Conservation (phyloP, 305 asterid species). For the Caryopteris hybrid region DNA sequence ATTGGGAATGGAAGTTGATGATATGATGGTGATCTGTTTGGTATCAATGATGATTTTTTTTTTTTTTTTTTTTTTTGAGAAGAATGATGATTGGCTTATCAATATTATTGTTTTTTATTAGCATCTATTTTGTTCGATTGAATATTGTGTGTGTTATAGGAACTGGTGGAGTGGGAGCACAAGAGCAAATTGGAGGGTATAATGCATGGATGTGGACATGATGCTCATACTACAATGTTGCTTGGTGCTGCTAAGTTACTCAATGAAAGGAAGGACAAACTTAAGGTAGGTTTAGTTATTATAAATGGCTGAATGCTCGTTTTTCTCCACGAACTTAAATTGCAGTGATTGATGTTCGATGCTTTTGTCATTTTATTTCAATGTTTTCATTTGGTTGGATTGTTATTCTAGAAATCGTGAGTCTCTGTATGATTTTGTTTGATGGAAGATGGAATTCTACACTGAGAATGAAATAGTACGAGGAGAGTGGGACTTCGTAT, state of each 20-base stretch:
- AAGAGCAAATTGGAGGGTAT: slow-evolving; percentile 71
- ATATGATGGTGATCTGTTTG: too few species aligned
- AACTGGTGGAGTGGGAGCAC: slow-evolving; percentile 79
- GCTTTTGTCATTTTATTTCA: too few species aligned
- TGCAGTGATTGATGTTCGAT: not conserved
- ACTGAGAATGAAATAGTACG: not conserved
- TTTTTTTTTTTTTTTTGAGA: too few species aligned
- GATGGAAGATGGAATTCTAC: not conserved
- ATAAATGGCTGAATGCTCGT: not conserved
- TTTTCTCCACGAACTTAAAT: not conserved
- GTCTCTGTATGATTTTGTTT: not conserved
- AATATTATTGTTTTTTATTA: not conserved
- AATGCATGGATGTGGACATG: slow-evolving; percentile 95
- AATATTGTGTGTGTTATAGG: slow-evolving; percentile 31
- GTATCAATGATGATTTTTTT: too few species aligned
- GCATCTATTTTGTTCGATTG: slow-evolving; percentile 5
- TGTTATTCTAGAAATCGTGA: not conserved
- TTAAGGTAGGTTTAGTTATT: slow-evolving; percentile 43
- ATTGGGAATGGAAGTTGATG: too few species aligned
- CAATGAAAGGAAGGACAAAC: slow-evolving; percentile 49
- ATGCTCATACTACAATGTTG: slow-evolving; percentile 80
- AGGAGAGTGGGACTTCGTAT: not conserved
- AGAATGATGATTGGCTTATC: not conserved
- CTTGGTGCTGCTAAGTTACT: slow-evolving; percentile 91
- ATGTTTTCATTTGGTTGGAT: too few species aligned